Evolutionary conservation across 1,139 yeast genomes (phyloP), one percentile per base, ranked within the genome.

Genomic region (Wickerhamiella infanticola): DNA sequence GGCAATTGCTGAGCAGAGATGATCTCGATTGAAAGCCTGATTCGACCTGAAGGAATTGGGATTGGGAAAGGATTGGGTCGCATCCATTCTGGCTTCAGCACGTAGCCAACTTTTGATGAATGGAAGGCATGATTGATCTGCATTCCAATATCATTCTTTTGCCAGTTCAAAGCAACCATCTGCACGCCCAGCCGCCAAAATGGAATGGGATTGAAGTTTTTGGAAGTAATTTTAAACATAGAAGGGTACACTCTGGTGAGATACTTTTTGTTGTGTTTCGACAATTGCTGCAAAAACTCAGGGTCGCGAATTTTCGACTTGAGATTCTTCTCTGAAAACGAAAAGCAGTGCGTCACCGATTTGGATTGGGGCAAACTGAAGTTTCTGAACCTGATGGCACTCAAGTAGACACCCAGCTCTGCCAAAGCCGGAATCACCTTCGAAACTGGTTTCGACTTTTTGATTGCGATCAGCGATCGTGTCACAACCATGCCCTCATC

Each of bases 101-200:
- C 77, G 59, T 83, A 93, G 0, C 98, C 98, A 1, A 73, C 67
- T 35, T 68, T 71, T 24, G 71, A 66, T 41, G 75, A 65, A 61
- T 90, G 90, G 69, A 88, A 67, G 0, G 96, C 84, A 54, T 82
- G 83, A 60, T 86, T 88, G n/a, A 90, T 58, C 57, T 85, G 95
- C 59, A 86, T 90, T 0, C 96, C 96, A 24, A 77, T 52, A 58
- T 90, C 98, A 60, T 77, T 81, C 0, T 94, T 81, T 62, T 90
- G 98, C 97, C 97, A 93, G 58, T 90, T 90, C 1, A 95, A 79
- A 0, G 98, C 97, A 3, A 84, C 97, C 86, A 93, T 75, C 58
- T 90, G 98, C 3, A 74, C 80, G 0, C 99, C 99, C 45, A 73
- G 68, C 42, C 70, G 69, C 98, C 99, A 90, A 57, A 75, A 85